Percentiles rank a stretch among this genome's conserved stretches.
Conservation (phyloP, 1,139 yeast genomes). For the Zygoascus hellenicus region DNA sequence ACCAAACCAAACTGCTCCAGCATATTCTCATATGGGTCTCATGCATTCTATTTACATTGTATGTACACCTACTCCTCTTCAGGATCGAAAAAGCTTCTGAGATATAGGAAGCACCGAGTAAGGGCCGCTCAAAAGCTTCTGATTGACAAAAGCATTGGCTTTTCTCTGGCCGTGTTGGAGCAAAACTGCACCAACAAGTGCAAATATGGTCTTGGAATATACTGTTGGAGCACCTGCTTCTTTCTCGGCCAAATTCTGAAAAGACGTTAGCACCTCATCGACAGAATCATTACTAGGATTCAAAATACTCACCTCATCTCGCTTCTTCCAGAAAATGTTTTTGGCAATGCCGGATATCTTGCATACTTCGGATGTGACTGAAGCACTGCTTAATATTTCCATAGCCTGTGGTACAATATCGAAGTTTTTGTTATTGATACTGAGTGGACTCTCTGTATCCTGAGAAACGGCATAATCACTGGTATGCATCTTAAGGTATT, state of each 20-base stretch:
- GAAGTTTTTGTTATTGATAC: slow-evolving; percentile 54
- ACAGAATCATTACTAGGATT: background rate
- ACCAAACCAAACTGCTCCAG: no score
- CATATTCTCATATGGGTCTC: no score
- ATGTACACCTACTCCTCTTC: no score
- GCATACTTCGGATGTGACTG: slow-evolving; percentile 42
- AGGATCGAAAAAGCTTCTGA: slow-evolving; percentile 10
- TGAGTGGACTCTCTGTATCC: slow-evolving; percentile 14
- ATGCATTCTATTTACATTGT: no score
- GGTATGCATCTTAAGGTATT: slow-evolving; percentile 56
- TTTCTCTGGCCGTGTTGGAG: slow-evolving; percentile 52
- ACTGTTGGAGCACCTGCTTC: slow-evolving; percentile 35
- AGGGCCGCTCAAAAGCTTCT: slow-evolving; percentile 28
- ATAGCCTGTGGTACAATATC: slow-evolving; percentile 36
- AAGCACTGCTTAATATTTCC: slow-evolving; percentile 29
- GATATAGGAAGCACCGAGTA: slow-evolving; percentile 20
- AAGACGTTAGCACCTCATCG: background rate
- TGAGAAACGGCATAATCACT: slow-evolving; percentile 46
- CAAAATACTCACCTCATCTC: slow-evolving; percentile 11
- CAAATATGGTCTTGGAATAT: slow-evolving; percentile 63
- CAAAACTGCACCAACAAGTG: slow-evolving; percentile 76
- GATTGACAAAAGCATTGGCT: slow-evolving; percentile 33
- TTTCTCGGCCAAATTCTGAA: slow-evolving; percentile 5
- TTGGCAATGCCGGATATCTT: slow-evolving; percentile 30
- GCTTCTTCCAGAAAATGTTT: slow-evolving; percentile 64